Conservation (phyloP, 1,284 basidiomycete genomes). For the Ganoderma meredithae region DNA sequence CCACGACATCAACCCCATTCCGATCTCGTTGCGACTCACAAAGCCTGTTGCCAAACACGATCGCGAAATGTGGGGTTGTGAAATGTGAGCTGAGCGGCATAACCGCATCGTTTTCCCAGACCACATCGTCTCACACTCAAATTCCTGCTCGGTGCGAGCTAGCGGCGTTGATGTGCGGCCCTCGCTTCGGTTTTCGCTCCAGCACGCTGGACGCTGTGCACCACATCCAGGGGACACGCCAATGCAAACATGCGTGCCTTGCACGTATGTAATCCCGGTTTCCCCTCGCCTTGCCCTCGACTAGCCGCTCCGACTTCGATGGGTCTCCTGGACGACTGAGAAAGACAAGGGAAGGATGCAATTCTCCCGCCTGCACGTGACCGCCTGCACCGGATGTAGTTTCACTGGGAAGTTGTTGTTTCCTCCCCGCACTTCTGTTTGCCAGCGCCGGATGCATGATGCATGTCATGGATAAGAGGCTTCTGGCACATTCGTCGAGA, state of each 20-base stretch:
- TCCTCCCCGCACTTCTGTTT: not conserved
- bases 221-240: too few relatives aligned
- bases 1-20: not conserved
- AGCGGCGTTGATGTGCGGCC: not conserved
- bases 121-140: conserved; percentile 1
- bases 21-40: conserved; percentile 1
- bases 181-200: not conserved
- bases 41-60: not conserved
- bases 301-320: not conserved
- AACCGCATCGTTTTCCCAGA: not conserved
- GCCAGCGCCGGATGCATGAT: not conserved
- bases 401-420: not conserved
- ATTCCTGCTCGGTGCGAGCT: not conserved
- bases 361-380: not conserved
- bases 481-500: not conserved
- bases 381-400: not conserved
- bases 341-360: not conserved
- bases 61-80: not conserved
- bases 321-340: not conserved
- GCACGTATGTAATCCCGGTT: conserved; percentile 3
- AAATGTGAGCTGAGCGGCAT: not conserved
- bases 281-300: not conserved
- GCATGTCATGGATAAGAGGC: not conserved
- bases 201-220: not conserved
- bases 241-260: not conserved